Conservation (phyloP, 1,139 yeast genomes). For the Geotrichum phurueaensis region DNA sequence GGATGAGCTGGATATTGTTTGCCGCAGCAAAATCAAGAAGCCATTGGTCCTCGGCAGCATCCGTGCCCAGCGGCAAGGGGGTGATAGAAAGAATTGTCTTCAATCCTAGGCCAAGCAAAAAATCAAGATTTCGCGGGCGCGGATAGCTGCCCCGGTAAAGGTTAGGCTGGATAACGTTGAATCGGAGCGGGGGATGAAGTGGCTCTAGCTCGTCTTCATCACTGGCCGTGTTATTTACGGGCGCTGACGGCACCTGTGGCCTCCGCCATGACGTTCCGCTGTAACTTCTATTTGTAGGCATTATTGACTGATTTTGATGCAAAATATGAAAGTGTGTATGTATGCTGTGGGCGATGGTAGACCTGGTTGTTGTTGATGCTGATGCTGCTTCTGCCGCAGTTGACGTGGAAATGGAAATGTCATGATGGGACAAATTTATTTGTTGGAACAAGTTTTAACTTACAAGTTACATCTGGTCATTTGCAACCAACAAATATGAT, state of each 20-base stretch:
- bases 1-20: conserved; percentile 50
- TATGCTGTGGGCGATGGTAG: neutral
- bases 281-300: neutral
- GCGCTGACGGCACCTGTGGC: neutral
- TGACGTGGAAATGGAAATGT: neutral
- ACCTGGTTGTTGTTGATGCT: neutral
- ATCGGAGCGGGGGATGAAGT: conserved; percentile 66
- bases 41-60: conserved; percentile 36
- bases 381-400: neutral
- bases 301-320: neutral
- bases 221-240: neutral
- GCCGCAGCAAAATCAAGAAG: conserved; percentile 47
- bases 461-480: neutral
- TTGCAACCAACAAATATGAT: neutral
- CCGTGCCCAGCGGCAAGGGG: conserved; percentile 53
- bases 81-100: conserved; percentile 74
- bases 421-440: neutral
- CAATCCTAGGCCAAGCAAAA: conserved; percentile 58
- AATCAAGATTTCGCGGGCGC: conserved; percentile 64
- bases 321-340: neutral
- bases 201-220: neutral
- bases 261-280: neutral
- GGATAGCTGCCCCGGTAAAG: conserved; percentile 87
- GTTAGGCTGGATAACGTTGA: conserved; percentile 61
- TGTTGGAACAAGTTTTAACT: neutral